Evolutionary conservation across 495 filamentous ascomycete species (phyloP), one percentile per base, ranked within the genome.

Genomic region (Cercophora samala): DNA sequence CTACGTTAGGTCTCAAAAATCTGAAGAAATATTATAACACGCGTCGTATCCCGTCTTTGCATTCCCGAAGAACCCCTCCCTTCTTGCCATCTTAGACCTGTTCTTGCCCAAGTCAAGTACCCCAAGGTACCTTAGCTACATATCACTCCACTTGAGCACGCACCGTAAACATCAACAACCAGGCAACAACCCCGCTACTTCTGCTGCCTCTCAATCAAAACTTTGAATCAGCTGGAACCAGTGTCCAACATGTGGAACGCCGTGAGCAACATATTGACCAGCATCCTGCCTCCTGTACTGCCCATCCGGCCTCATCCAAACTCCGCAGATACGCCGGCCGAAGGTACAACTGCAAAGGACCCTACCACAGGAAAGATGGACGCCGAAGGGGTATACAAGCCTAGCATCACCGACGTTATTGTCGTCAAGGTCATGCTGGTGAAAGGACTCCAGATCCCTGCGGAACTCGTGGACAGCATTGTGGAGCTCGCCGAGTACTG

Each of bases 401-500:
- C 79, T 18, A 79, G 63, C 19, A 65, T 79, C n/a, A 55, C 70
- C 15, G 83, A 87, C 69, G 79, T 86, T 18, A 37, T 82, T 6
- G 63, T 79, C 22, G 78, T 83, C 46, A 85, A 81, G 67, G 63
- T 70, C 6, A 81, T 84, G 67, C 69, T 85, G 8, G 65, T 29
- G 37, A 72, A 79, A 54, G 64, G 71, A 8, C 72, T 79, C 42
- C 66, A 72, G 1, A 74, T 91, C 0, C 90, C 90, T 0, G 67
- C 77, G 1, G 90, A 93, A 66, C 70, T 93, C 22, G 72, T 91
- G n/a, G 88, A 92, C 74, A 74, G 79, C 61, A 86, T 93, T 42
- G 70, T 91, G 62, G 90, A 91, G 70, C 74, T 77, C 52, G 89
- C 89, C 22, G 89, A 91, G 74, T 92, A 92, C 71, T 93, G 90